These are phyloP conservation scores for Suhomyces kilbournensis DNA, from an alignment of 805 yeast genomes.

Conservation along the genomic window DNA sequence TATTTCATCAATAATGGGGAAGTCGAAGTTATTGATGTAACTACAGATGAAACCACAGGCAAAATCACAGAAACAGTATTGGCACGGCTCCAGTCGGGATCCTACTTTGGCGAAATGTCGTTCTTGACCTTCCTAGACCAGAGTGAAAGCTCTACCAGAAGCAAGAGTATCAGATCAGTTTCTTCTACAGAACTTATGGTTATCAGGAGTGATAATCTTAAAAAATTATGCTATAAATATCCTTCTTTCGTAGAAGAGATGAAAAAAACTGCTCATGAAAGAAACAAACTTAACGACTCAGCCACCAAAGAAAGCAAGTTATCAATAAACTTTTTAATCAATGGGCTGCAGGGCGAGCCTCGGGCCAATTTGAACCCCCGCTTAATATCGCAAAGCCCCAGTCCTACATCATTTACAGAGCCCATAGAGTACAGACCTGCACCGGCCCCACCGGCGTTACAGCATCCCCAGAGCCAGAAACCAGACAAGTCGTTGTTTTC, in stretches of 20 bases:
- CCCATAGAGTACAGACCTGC: neutral
- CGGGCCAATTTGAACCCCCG: neutral
- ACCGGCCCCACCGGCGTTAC: neutral
- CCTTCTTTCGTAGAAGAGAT: conserved; percentile 60
- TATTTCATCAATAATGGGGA: conserved; percentile 67
- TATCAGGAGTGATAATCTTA: conserved; percentile 53
- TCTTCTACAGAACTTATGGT: conserved; percentile 59
- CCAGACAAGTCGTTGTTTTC: conserved; percentile 12
- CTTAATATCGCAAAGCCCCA: neutral
- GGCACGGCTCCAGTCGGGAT: conserved; percentile 60
- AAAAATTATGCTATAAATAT: conserved; percentile 52
- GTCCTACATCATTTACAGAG: neutral
- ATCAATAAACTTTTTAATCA: conserved; percentile 22
- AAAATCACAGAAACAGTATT: conserved; percentile 37
- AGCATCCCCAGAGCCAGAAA: conserved; percentile 12
- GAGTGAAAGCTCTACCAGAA: conserved; percentile 32
- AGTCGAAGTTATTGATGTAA: conserved; percentile 56
- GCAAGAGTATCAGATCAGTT: conserved; percentile 65
- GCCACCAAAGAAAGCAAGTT: conserved; percentile 3
- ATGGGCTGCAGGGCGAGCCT: conserved; percentile 5
- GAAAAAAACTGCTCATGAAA: conserved; percentile 55
- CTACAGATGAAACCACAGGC: conserved; percentile 9
- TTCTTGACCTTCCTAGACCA: conserved; percentile 49
- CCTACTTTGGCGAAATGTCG: conserved; percentile 77
- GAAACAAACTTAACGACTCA: conserved; percentile 33